phyloP scores from a whole-genome alignment of 495 filamentous ascomycete genomes.

The Aspergillus nidulans region DNA sequence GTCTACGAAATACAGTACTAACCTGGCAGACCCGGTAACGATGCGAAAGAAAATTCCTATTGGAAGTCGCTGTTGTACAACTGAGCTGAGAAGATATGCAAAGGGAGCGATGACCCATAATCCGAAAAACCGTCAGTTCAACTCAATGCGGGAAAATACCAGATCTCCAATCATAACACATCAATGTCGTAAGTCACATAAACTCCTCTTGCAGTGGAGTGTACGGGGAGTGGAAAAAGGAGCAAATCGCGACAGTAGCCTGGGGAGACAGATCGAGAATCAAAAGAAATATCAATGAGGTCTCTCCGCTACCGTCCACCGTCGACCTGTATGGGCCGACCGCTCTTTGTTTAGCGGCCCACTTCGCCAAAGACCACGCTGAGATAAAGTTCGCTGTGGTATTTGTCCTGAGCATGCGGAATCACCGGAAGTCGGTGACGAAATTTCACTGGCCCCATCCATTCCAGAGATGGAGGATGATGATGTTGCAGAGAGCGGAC shows the following conservation, averaged over 20 bases:
- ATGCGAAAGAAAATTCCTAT: not conserved
- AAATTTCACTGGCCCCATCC: not conserved
- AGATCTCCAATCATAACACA: not conserved
- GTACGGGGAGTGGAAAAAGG: not conserved
- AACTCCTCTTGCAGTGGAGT: not conserved
- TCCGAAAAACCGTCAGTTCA: not conserved
- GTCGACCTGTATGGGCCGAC: conserved; percentile 29
- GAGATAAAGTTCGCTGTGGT: conserved; percentile 32
- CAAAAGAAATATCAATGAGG: conserved; percentile 23
- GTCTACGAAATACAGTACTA: not conserved
- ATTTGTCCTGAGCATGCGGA: conserved; percentile 24
- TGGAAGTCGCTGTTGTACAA: not conserved
- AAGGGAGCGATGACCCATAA: not conserved
- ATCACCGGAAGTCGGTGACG: not conserved
- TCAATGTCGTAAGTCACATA: not conserved
- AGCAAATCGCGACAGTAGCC: not conserved
- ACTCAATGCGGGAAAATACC: not conserved
- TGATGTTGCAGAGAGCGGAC: conserved; percentile 19
- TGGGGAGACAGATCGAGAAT: not conserved
- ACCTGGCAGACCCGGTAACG: not conserved
- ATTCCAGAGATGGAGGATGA: conserved; percentile 1
- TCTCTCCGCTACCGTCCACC: conserved; percentile 44
- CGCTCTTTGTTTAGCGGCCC: conserved; percentile 30
- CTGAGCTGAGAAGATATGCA: not conserved
- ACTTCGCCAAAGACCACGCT: conserved; percentile 44